A percentile compares a stretch with the other conserved stretches of the same genome.
Conservation (phyloP, 371 early-diverging fungal species). For the Mortierella sp. region DNA sequence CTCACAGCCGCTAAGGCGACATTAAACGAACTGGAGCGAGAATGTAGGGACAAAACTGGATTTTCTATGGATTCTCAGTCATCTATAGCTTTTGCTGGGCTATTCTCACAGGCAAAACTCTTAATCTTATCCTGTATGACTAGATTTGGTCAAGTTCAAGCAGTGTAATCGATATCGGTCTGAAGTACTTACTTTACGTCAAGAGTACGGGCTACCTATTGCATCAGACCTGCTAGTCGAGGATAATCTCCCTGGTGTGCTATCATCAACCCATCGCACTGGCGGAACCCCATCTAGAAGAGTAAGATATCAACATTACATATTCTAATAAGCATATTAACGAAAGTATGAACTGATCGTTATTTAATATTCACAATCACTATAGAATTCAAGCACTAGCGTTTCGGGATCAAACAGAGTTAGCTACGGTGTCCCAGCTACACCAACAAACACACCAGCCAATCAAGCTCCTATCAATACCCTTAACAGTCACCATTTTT, state of each 20-base stretch:
- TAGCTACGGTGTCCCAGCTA: slow-evolving; percentile 44
- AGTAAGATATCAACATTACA: slow-evolving; percentile 18
- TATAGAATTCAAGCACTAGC: slow-evolving; percentile 54
- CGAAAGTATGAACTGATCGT: not conserved
- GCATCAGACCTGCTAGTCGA: slow-evolving; percentile 69
- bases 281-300: slow-evolving; percentile 48
- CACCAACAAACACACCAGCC: slow-evolving; percentile 53
- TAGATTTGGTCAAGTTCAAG: slow-evolving; percentile 72
- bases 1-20: slow-evolving; percentile 70
- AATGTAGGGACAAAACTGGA: slow-evolving; percentile 62
- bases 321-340: not conserved
- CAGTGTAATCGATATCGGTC: slow-evolving; percentile 78
- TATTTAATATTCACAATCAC: not conserved
- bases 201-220: slow-evolving; percentile 67
- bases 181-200: slow-evolving; percentile 78
- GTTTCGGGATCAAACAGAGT: slow-evolving; percentile 31
- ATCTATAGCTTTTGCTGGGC: too few species aligned
- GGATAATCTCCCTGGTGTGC: slow-evolving; percentile 51
- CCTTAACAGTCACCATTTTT: slow-evolving; percentile 38
- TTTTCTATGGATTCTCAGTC: too few species aligned
- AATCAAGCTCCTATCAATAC: slow-evolving; percentile 50
- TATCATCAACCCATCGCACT: slow-evolving; percentile 47
- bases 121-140: not conserved
- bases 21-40: slow-evolving; percentile 78
- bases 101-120: not conserved